A percentile compares a stretch with the other conserved stretches of the same genome.
phyloP scores from a whole-genome alignment of 257 asterid species.

The Plantago major region DNA sequence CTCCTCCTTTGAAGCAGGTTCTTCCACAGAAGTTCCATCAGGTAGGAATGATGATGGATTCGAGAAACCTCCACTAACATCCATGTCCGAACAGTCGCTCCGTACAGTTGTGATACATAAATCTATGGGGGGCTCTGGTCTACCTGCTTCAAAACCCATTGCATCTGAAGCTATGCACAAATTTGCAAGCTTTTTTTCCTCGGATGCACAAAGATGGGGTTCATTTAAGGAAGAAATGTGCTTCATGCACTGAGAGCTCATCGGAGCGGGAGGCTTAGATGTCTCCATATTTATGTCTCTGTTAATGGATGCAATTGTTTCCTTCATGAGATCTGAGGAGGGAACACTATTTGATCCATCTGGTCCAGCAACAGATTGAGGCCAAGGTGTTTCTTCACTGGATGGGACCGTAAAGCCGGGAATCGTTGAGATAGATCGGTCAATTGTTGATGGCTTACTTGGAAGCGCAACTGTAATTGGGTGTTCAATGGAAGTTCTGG shows the following conservation, averaged over 20 bases:
- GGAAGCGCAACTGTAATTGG: slow-evolving; percentile 79
- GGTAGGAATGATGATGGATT: slow-evolving; percentile 32
- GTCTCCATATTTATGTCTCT: slow-evolving; percentile 29
- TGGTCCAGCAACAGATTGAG: slow-evolving; percentile 47
- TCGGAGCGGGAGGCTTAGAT: slow-evolving; percentile 22
- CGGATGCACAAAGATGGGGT: slow-evolving; percentile 28
- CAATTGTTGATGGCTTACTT: slow-evolving; percentile 58
- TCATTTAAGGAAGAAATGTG: slow-evolving; percentile 35
- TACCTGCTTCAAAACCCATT: slow-evolving; percentile 27
- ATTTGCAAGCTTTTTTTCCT: slow-evolving; percentile 26
- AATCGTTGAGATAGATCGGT: slow-evolving; percentile 70
- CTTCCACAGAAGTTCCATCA: slow-evolving; percentile 39
- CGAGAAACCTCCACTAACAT: slow-evolving; percentile 25
- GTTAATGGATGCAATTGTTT: slow-evolving; percentile 26
- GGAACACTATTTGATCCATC: slow-evolving; percentile 57
- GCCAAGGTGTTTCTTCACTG: slow-evolving; percentile 38
- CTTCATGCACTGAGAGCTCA: slow-evolving; percentile 28
- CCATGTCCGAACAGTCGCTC: slow-evolving; percentile 28
- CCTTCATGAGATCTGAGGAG: slow-evolving; percentile 35
- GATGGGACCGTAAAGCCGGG: slow-evolving; percentile 52
- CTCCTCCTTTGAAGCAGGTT: slow-evolving; percentile 53
- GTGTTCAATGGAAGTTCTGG: slow-evolving; percentile 69
- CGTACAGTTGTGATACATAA: slow-evolving; percentile 24
- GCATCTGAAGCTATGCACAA: slow-evolving; percentile 27
- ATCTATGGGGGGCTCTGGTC: slow-evolving; percentile 22